Base-by-base conservation (phyloP, 2,329 filamentous ascomycete species). In the Aspergillus niger region DNA sequence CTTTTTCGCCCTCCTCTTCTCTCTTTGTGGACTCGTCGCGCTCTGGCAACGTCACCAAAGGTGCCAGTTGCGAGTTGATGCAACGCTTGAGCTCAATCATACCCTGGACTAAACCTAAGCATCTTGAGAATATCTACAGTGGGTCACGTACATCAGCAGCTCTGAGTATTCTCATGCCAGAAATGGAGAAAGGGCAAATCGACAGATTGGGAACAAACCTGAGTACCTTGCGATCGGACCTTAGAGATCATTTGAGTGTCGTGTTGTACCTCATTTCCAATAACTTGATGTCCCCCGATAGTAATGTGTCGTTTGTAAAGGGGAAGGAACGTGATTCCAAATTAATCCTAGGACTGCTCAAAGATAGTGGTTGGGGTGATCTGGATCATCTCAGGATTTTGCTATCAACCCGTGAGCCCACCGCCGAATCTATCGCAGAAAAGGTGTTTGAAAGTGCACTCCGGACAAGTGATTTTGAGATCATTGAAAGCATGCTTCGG, bases 131-230 rank as follows among this genome's bases (percentile, higher is more conserved):
- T 20, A 30, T 60, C 39, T 39, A 57, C 38, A 65, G 59, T 22
- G 49, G 50, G 17, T 66, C 65, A 6, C 59, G 63, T 10, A 63
- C 49, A 36, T 61, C 57, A 7, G 48, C 63, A 4, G 64, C 52
- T 39, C 32, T 68, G 8, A 61, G 39, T 4, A 64, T 68, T 24
- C 43, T 68, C 15, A 64, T 68, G 61, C 65, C 65, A 24, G 64
- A 65, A 44, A 57, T 54, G 15, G 52, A 44, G 20, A 26, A 55
- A 15, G 55, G 54, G 7, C 26, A 63, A 15, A 48, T 61, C 44
- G 50, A 8, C 8, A 41, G 7, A 7, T 22, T 57, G 10, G 53
- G 53, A 10, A 39, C n/a, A 10, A n/a, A 32, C 1, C 43, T 59
- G 26, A 39, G 26, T 43, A 55, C 48, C 10, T 44, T 32, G 4